Base-by-base conservation (phyloP, 2,329 filamentous ascomycete species). In the Plectosphaerella sp. region DNA sequence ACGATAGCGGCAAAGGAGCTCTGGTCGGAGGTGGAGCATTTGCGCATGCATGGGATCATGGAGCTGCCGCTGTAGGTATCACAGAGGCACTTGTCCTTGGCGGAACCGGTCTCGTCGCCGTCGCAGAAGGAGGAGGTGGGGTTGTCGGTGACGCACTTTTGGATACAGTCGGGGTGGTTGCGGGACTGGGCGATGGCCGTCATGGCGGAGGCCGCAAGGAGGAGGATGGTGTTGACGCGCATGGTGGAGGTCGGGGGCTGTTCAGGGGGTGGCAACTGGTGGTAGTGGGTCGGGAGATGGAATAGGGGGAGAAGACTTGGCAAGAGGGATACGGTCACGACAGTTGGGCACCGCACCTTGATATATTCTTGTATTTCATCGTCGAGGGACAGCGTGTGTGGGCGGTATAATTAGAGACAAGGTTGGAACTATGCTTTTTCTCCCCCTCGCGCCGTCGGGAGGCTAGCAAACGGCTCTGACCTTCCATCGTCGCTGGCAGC, bases 101-200 rank as follows among this genome's bases (percentile, higher is more conserved):
- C 53, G 16, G 11, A 35, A 33, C 53, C 53, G 10, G 39, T 43
- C 47, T 54, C 53, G 50, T 52, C 53, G 50, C 53, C 53, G 47
- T 54, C 50, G 53, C 53, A 54, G 2, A 11, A 36, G 22, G 53
- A 54, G 28, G 53, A 52, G 41, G 36, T 47, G 15, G 50, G 49
- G 47, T 35, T 43, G 22, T 35, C 15, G n/a, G 14, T 28, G 41
- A 42, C 42, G 42, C 53, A 54, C 46, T 22, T 42, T 3, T 28
- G 3, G 50, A 52, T 25, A 50, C 53, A 54, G 43, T 22, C 22
- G 42, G 49, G 49, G 20, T 15, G 20, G 18, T 24, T 18, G 12
- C n/a, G 15, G 39, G 25, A n/a, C 42, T 35, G 39, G 28, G 51
- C 51, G 47, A 49, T 16, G 11, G 33, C 18, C 7, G 48, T 8